Evolutionary conservation across 306 rosid genomes (phyloP), one percentile per base, ranked within the genome.

Genomic region (Quercus mongolica): DNA sequence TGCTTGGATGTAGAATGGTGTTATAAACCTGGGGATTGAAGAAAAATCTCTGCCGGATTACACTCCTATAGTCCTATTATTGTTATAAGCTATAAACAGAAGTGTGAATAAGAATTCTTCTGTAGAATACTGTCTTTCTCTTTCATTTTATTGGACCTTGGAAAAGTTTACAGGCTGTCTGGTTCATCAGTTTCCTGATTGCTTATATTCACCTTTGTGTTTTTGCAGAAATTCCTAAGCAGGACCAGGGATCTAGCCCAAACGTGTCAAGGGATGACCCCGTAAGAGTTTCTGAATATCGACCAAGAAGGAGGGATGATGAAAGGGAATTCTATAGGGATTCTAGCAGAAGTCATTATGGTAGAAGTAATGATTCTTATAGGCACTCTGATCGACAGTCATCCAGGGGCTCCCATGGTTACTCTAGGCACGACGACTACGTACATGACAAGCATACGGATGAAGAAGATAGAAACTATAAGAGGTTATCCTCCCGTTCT

Each of bases 201-300:
- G 28, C 59, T 20, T 58, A 35, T 74, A 54, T 63, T 74, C 18
- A 72, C 44, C 56, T 69, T 77, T 76, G 46, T 49, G 20, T 81
- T 72, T 83, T 64, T 73, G 83, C 89, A 93, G 98, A 87, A 72
- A 90, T 89, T 87, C 98, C 93, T 71, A 81, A 85, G 73, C 87
- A 17, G 20, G 89, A 87, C 35, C 76, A 19, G 54, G 83, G 83
- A 82, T 74, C 83, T 44, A 88, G 93, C 79, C 98, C 95, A 73
- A 85, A 87, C 76, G 56, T 78, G 49, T 64, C 30, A 21, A 85
- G 51, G 76, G 92, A 82, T 57, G 91, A 85, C 72, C 80, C 86
- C 55, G 76, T 73, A 64, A 86, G 80, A 83, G 84, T 76, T 63
- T 67, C 87, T 81, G 92, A 85, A 70, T 74, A 79, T 76, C 89